Base-by-base conservation (phyloP, 495 filamentous ascomycete species). In the Xylaria longipes region DNA sequence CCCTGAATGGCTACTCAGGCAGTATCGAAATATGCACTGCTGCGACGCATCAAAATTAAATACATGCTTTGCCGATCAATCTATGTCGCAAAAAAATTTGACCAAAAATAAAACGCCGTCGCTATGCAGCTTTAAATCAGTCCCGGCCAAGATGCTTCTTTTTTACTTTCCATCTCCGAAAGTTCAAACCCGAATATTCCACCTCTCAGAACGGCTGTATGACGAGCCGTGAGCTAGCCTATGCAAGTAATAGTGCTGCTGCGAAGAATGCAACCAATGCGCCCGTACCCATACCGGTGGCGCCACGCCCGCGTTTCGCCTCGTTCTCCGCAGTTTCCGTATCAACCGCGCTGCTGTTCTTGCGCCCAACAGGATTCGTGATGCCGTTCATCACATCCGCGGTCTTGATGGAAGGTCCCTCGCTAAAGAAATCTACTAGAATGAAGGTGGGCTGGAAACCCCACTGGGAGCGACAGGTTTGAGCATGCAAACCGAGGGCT, bases 401-500 rank as follows among this genome's bases (percentile, higher is more conserved):
- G 6, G 87, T 85, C 9, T 75, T 76, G 57, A 92, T 86, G n/a
- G 85, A 79, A n/a, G 85, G 81, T 0, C 90, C 91, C 58, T 87
- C 77, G 76, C 91, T 88, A 61, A 86, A 90, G 80, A 92, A 93
- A 79, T 94, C 91, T 22, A 91, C 85, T 39, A 93, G 80, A 43
- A 92, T 80, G 50, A 90, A 90, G 62, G 84, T 86, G 14, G 91
- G 90, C 72, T 74, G 74, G 12, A 37, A 33, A 2, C 82, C 84
- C 86, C 90, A 91, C 72, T 89, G 41, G 1, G 69, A 78, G 41
- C 80, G 71, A 71, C 92, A 93, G 35, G 78, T 72, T 45, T 80
- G 74, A 9, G 84, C 84, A 69, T 93, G 89, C 37, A 82, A 78
- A 0, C 90, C 89, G 50, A 93, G 82, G 71, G 89, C 88, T 0